Evolutionary conservation across 371 early-diverging fungal species (phyloP).

Genomic region (Homolaphlyctis polyrhiza): DNA sequence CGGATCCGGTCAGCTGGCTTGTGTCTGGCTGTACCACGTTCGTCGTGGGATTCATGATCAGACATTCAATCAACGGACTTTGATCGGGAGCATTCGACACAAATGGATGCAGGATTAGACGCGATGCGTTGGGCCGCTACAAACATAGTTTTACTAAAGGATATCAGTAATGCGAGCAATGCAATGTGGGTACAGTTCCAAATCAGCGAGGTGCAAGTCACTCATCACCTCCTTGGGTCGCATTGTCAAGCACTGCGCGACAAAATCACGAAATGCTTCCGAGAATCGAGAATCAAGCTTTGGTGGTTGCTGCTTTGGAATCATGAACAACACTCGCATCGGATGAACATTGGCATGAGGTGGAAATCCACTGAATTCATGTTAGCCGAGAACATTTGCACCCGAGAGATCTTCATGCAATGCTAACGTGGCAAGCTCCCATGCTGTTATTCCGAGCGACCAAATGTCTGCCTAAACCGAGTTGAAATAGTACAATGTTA

Average conservation of each 20-base stretch:
- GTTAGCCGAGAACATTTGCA: neutral
- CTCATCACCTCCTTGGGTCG: conserved; percentile 64
- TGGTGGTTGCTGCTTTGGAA: conserved; percentile 90
- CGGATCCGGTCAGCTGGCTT: too few relatives aligned
- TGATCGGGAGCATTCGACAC: neutral
- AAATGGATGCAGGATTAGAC: neutral
- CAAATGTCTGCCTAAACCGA: conserved; percentile 84
- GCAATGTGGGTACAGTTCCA: neutral
- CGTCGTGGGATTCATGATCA: too few relatives aligned
- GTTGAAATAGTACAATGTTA: neutral
- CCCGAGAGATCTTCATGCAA: neutral
- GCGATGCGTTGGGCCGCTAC: neutral
- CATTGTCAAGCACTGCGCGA: conserved; percentile 77
- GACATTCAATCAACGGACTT: neutral
- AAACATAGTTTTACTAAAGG: too few relatives aligned
- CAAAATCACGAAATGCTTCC: conserved; percentile 86
- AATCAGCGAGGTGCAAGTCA: neutral
- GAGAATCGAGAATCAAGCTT: conserved; percentile 66
- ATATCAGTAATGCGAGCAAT: too few relatives aligned
- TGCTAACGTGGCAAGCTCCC: conserved; percentile 71
- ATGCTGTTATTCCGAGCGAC: conserved; percentile 97
- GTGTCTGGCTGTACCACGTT: too few relatives aligned
- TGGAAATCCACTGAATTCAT: conserved; percentile 30
- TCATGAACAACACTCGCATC: conserved; percentile 73
- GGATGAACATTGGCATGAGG: conserved; percentile 49